Conservation (phyloP, 805 yeast genomes). For the Saccharomycopsis synnaedendra region DNA sequence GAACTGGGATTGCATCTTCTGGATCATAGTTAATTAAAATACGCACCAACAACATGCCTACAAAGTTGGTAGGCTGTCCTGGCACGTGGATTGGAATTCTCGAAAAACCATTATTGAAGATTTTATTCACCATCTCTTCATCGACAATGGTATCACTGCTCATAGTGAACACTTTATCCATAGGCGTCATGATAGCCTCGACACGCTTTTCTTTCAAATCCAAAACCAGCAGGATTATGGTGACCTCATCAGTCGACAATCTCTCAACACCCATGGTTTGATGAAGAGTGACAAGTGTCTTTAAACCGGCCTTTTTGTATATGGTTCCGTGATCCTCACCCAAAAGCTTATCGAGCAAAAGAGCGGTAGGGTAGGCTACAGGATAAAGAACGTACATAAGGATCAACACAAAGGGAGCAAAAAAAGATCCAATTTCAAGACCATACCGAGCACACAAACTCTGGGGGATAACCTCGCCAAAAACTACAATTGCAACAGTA, state of each 20-base stretch:
- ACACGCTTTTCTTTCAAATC: slow-evolving; percentile 91
- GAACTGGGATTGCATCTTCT: slow-evolving; percentile 86
- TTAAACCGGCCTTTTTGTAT: slow-evolving; percentile 84
- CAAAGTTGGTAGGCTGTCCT: slow-evolving; percentile 77
- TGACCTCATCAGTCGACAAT: slow-evolving; percentile 88
- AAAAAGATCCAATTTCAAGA: slow-evolving; percentile 77
- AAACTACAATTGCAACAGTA: slow-evolving; percentile 85
- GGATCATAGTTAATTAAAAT: slow-evolving; percentile 93
- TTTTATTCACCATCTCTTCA: slow-evolving; percentile 76
- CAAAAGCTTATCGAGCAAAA: slow-evolving; percentile 63
- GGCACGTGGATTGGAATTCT: slow-evolving; percentile 92
- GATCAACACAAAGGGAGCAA: slow-evolving; percentile 75
- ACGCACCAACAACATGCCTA: slow-evolving; percentile 90
- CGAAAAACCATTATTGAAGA: slow-evolving; percentile 88
- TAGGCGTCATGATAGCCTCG: slow-evolving; percentile 85
- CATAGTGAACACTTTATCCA: slow-evolving; percentile 80
- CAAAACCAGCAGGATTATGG: slow-evolving; percentile 86
- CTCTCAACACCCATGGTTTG: slow-evolving; percentile 93
- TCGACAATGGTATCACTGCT: slow-evolving; percentile 73
- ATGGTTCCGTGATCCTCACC: slow-evolving; percentile 97
- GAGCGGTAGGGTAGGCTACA: slow-evolving; percentile 81
- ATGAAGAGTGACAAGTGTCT: slow-evolving; percentile 87
- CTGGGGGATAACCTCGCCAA: slow-evolving; percentile 96
- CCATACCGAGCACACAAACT: slow-evolving; percentile 90
- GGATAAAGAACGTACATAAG: slow-evolving; percentile 90